Conservation (phyloP, 139 green algal species). For the Spirogloea muscicola region DNA sequence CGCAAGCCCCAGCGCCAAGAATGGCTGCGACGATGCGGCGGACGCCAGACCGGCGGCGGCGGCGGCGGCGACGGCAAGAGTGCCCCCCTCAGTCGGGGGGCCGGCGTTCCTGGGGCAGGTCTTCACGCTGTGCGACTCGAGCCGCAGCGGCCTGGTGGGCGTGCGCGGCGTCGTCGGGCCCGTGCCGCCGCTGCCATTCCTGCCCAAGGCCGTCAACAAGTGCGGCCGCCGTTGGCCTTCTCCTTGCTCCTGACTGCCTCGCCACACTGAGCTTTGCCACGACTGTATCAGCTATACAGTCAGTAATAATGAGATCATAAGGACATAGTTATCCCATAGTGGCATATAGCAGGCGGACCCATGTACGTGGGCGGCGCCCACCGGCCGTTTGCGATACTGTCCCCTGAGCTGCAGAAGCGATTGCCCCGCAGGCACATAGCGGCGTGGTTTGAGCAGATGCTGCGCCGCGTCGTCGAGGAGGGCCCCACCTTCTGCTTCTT, state of each 20-base stretch:
- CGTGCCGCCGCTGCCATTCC: background rate
- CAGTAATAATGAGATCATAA: background rate
- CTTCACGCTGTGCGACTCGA: conserved; percentile 9
- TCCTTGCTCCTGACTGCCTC: background rate
- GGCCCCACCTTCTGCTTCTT: conserved; percentile 7
- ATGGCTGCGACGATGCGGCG: too few species aligned
- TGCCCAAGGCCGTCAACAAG: background rate
- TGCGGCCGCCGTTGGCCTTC: background rate
- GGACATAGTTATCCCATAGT: background rate
- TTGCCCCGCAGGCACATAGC: background rate
- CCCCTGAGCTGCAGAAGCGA: background rate
- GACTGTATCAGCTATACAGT: background rate
- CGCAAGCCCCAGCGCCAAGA: too few species aligned
- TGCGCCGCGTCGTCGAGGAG: background rate
- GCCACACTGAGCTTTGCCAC: background rate
- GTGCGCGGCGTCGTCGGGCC: background rate
- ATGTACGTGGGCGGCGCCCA: too few species aligned
- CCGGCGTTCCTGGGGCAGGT: conserved; percentile 16
- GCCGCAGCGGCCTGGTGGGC: background rate
- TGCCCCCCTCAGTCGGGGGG: background rate
- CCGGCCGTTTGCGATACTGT: background rate
- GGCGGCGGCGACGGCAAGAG: too few species aligned
- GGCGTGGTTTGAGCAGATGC: background rate
- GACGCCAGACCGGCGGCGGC: too few species aligned
- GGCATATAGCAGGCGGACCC: background rate